Base-by-base conservation (phyloP, 2,329 filamentous ascomycete species). In the Pseudogymnoascus sp. region DNA sequence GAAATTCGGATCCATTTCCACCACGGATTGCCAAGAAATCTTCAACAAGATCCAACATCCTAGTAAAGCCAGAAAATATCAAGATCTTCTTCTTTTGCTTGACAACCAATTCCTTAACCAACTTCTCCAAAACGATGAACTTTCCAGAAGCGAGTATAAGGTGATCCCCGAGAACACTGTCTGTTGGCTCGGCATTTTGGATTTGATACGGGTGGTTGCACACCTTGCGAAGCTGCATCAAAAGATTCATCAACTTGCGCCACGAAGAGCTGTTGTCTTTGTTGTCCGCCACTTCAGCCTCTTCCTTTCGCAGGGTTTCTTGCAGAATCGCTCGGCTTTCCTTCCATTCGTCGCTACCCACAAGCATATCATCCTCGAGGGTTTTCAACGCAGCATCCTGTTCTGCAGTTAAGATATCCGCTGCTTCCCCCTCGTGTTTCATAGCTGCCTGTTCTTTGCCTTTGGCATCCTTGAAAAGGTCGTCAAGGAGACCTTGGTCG, bases 1-100 rank as follows among this genome's bases (percentile, higher is more conserved):
- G 75, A 65, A 92, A 80, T 5, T 85, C 85, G 60, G 96, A 75
- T 0, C 89, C 88, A 54, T 83, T 81, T 6, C 68, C 69, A 37
- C 70, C 69, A 64, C 67, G 50, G 7, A 71, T 72, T 0, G 69
- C 65, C 4, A 97, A 74, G 67, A 97, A 96, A 71, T 97, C 94
- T 72, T 99, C 93, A 2, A 96, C 78, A 38, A 97, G 89, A 69
- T 92, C 87, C 3, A 99, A 79, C 77, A 94, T 93, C 61, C 87
- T 85, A 1, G 97, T 80, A 65, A 97, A 97, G 69, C 97, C 93
- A 68, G 91, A 96, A 74, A 99, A 99, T 41, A 99, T 90, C 84
- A 71, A 96, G 89, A 1, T 93, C 91, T 57, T 88, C 83, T 71
- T 91, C 86, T 68, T 88, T 83, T 79, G 73, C 61, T 78, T 75